Evolutionary conservation across 1,284 basidiomycete genomes (phyloP).

Genomic region (Naganishia cerealis): DNA sequence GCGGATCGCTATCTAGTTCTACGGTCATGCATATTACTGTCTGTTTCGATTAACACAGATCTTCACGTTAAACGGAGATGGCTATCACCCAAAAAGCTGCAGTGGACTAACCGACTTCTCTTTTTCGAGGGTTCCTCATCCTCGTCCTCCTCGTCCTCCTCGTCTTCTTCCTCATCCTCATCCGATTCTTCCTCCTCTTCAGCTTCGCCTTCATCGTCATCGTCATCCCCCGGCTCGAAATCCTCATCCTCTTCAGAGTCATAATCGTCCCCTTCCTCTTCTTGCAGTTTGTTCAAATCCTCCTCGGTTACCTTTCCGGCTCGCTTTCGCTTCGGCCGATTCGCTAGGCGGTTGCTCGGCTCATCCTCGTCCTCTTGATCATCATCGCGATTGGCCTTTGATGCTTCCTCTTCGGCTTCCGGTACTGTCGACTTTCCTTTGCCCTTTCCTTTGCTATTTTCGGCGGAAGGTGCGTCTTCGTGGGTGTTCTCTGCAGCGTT

Average conservation of each 20-base stretch:
- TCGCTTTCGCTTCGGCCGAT: slow-evolving; percentile 28
- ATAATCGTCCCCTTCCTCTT: slow-evolving; percentile 33
- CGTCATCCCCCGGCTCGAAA: slow-evolving; percentile 27
- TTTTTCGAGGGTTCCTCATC: slow-evolving; percentile 20
- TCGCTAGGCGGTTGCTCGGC: slow-evolving; percentile 4
- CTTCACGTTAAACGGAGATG: neutral
- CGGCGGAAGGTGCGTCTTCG: slow-evolving; percentile 17
- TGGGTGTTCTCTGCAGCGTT: slow-evolving; percentile 30
- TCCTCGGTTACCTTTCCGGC: slow-evolving; percentile 18
- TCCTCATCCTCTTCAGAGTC: slow-evolving; percentile 39
- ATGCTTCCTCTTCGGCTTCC: slow-evolving; percentile 12
- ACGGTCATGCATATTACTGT: neutral
- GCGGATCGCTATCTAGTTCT: neutral
- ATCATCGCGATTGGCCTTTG: neutral
- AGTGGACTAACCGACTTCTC: slow-evolving; percentile 16
- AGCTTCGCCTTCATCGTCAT: slow-evolving; percentile 24
- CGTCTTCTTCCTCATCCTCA: neutral
- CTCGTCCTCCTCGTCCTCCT: slow-evolving; percentile 9
- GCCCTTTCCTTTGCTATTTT: slow-evolving; percentile 32
- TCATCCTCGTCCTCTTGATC: slow-evolving; percentile 6
- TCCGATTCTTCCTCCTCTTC: neutral
- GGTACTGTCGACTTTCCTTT: slow-evolving; percentile 35
- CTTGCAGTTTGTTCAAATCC: slow-evolving; percentile 9
- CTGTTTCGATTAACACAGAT: neutral
- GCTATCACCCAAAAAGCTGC: neutral